Evolutionary conservation across 202 grass and related monocot genomes (phyloP).

Genomic region (Schoenoplectus triqueter): DNA sequence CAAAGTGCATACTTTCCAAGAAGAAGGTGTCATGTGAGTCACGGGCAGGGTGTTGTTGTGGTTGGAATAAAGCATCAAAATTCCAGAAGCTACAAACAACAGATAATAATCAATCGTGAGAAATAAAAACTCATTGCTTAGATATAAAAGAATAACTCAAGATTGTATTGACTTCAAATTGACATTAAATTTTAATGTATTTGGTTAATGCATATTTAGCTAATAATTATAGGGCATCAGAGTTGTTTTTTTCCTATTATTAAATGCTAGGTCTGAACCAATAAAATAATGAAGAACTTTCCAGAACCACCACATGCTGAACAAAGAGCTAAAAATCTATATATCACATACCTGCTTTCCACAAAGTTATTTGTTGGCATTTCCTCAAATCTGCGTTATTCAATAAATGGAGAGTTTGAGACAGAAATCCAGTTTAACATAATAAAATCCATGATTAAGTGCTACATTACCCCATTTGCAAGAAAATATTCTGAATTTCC

Average conservation of each 20-base stretch:
- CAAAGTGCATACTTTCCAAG: slow-evolving; percentile 54
- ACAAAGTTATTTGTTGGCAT: slow-evolving; percentile 98
- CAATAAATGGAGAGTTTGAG: slow-evolving; percentile 10
- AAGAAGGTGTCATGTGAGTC: slow-evolving; percentile 99
- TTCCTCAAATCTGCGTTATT: slow-evolving; percentile 73
- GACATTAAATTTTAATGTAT: slow-evolving; percentile 28
- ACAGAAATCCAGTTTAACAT: background rate
- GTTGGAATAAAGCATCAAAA: slow-evolving; percentile 94
- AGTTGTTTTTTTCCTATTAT: background rate
- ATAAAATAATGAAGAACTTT: slow-evolving; percentile 12
- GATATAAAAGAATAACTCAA: slow-evolving; percentile 22
- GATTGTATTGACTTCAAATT: background rate
- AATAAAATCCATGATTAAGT: slow-evolving; percentile 35
- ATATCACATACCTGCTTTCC: slow-evolving; percentile 70
- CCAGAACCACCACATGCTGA: background rate
- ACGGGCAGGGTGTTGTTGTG: slow-evolving; percentile 97
- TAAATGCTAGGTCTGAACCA: slow-evolving; percentile 25
- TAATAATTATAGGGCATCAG: background rate
- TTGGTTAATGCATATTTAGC: slow-evolving; percentile 17
- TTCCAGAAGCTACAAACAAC: slow-evolving; percentile 90
- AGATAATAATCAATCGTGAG: slow-evolving; percentile 6
- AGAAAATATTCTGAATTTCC: slow-evolving; percentile 83
- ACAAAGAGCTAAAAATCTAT: background rate
- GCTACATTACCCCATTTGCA: slow-evolving; percentile 79
- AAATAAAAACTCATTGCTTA: background rate